Conservation (phyloP, 1,139 yeast genomes). For the Lizanozyma gosingica region DNA sequence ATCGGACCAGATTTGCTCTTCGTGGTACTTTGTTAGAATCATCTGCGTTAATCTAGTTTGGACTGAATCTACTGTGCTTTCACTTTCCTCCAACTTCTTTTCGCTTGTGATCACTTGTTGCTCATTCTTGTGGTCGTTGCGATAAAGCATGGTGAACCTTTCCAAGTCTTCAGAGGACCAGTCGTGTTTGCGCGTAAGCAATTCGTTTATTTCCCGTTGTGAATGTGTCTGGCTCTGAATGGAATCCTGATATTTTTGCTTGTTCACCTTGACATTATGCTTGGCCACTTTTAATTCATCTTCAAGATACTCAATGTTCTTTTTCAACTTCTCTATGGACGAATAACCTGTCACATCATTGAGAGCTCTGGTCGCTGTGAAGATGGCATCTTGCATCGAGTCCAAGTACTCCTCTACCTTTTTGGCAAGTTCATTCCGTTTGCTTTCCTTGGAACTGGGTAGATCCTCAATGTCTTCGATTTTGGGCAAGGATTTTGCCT, state of each 20-base stretch:
- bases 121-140: slow-evolving; percentile 74
- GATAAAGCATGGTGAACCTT: slow-evolving; percentile 70
- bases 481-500: background rate
- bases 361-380: slow-evolving; percentile 63
- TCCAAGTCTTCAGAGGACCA: slow-evolving; percentile 81
- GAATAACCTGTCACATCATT: slow-evolving; percentile 94
- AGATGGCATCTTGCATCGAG: slow-evolving; percentile 54
- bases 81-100: slow-evolving; percentile 43
- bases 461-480: slow-evolving; percentile 12
- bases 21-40: slow-evolving; percentile 84
- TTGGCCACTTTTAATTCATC: slow-evolving; percentile 42
- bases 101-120: slow-evolving; percentile 49
- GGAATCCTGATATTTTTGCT: slow-evolving; percentile 50
- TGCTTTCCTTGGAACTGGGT: slow-evolving; percentile 24
- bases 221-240: slow-evolving; percentile 58
- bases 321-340: slow-evolving; percentile 64
- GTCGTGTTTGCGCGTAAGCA: slow-evolving; percentile 72
- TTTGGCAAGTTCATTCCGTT: slow-evolving; percentile 13
- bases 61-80: slow-evolving; percentile 57
- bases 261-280: slow-evolving; percentile 38
- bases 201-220: slow-evolving; percentile 82
- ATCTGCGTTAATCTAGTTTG: slow-evolving; percentile 66
- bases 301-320: slow-evolving; percentile 46
- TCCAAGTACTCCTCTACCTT: slow-evolving; percentile 48
- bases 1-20: slow-evolving; percentile 98